These are phyloP conservation scores for Podila horticola DNA, from an alignment of 192 early-diverging fungal species.

Conservation along the genomic window DNA sequence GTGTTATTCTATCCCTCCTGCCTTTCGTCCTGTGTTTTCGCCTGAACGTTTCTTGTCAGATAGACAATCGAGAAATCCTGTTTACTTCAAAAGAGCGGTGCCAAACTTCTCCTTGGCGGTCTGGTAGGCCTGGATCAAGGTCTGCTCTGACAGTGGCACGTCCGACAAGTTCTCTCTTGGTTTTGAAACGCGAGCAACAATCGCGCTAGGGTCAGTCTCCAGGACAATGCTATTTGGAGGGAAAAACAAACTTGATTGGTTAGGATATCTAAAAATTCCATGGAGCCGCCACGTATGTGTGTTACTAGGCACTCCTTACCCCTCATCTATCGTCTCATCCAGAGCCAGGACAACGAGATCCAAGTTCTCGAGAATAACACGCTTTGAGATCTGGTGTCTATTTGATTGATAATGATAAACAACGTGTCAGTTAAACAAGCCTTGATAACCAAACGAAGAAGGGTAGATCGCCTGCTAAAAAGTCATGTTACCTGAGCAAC, in stretches of 20 bases:
- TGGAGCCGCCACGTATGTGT: not conserved
- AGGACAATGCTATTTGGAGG: conserved; percentile 65
- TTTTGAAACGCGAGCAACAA: conserved; percentile 81
- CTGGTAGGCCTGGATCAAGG: conserved; percentile 78
- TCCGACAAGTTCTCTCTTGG: conserved; percentile 77
- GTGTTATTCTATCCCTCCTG: not conserved
- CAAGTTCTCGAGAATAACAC: conserved; percentile 88
- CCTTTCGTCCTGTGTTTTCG: not conserved
- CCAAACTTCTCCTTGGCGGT: conserved; percentile 81
- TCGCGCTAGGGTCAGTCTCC: conserved; percentile 80
- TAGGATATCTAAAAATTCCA: not conserved
- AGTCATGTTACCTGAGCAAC: conserved; percentile 75
- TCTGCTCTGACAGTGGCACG: conserved; percentile 82
- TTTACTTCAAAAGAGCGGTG: conserved; percentile 46
- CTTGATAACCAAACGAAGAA: not conserved
- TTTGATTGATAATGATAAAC: not conserved
- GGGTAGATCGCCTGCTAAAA: not conserved
- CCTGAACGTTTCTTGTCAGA: no score
- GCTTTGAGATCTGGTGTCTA: conserved; percentile 92
- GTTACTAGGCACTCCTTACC: conserved; percentile 57
- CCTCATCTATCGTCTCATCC: conserved; percentile 96
- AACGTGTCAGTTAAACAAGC: not conserved
- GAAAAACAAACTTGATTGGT: not conserved
- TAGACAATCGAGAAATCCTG: not conserved
- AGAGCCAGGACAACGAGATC: conserved; percentile 91